Evolutionary conservation across 2,329 filamentous ascomycete species (phyloP).

Genomic region (Neonectria neomacrospora): DNA sequence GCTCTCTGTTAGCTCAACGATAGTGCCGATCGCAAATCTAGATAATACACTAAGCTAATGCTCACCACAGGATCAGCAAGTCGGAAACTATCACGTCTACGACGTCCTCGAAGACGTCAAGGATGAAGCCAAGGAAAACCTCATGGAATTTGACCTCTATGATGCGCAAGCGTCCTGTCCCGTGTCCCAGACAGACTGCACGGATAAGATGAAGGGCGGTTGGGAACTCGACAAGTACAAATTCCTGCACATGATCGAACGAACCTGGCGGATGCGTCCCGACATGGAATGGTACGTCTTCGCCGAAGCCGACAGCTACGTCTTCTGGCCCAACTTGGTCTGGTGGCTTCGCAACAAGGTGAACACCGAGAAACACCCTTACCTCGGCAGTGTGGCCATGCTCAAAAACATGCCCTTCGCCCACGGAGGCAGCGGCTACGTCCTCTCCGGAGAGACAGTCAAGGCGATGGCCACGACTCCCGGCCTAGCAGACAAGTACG

Average conservation of each 20-base stretch:
- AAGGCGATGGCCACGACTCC: slow-evolving; percentile 58
- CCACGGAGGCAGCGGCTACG: slow-evolving; percentile 68
- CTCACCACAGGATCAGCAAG: slow-evolving; percentile 56
- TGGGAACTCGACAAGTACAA: slow-evolving; percentile 72
- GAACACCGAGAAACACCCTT: slow-evolving; percentile 57
- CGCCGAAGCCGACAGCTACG: slow-evolving; percentile 68
- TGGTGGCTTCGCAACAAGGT: slow-evolving; percentile 59
- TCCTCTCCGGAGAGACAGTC: slow-evolving; percentile 64
- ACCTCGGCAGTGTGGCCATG: slow-evolving; percentile 63
- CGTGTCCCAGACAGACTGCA: slow-evolving; percentile 58
- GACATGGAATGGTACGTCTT: slow-evolving; percentile 69
- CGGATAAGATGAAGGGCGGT: slow-evolving; percentile 47
- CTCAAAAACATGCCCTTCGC: slow-evolving; percentile 60
- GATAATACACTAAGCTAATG: slow-evolving; percentile 14
- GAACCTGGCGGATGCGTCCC: slow-evolving; percentile 65
- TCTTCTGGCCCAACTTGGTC: slow-evolving; percentile 65
- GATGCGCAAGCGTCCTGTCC: slow-evolving; percentile 58
- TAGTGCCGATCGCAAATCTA: not conserved
- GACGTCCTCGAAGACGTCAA: slow-evolving; percentile 55
- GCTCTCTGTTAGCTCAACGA: not conserved
- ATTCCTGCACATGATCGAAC: slow-evolving; percentile 67
- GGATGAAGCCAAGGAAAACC: slow-evolving; percentile 48
- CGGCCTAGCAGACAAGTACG: slow-evolving; percentile 58
- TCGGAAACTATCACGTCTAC: slow-evolving; percentile 58
- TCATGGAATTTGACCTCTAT: slow-evolving; percentile 60